Evolutionary conservation across 768 basidiomycete genomes (phyloP), one percentile per base, ranked within the genome.

Genomic region (Fibroporia radiculosa): DNA sequence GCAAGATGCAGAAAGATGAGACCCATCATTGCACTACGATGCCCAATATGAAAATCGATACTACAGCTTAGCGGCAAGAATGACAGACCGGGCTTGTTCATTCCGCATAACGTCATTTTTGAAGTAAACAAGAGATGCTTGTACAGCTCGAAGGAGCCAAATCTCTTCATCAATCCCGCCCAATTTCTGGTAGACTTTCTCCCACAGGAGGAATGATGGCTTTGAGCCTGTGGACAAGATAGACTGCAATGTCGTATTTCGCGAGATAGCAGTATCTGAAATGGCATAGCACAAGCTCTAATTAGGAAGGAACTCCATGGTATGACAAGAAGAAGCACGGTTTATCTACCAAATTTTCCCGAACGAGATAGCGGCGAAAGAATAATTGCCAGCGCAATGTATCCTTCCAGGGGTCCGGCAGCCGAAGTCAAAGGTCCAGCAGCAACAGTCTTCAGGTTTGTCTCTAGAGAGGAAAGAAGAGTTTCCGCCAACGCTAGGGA

Each of bases 161-260:
- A 52, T 55, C 44, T 89, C 80, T 13, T 90, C 90, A 2, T 73
- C 72, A 0, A 69, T 53, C 5, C 77, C 73, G 6, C 68, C 65
- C 13, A 84, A 51, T 58, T 88, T 91, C 47, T 82, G 77, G 55
- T 90, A 92, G 0, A 89, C 80, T 59, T 87, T 92, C 42, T 95
- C 92, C 78, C 79, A 90, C 12, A 93, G 54, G 31, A 97, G 62
- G 66, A 96, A 96, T 1, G 86, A 83, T 0, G 90, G 86, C 58
- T 91, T 96, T 19, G 74, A 65, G 12, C 68, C 65, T 0, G 78
- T 62, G 4, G 62, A 61, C 14, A 61, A 57, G n/a, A 86, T 59
- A 1, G 71, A 62, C 26, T 72, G 67, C n/a, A 77, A 50, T 2
- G 62, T 61, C 23, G 72, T 40, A 57, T 80, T 79, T 51, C 66